Percentiles rank a stretch among this genome's conserved stretches.
phyloP scores from a whole-genome alignment of 768 basidiomycete species.

The Candolleomyces eurysporus region DNA sequence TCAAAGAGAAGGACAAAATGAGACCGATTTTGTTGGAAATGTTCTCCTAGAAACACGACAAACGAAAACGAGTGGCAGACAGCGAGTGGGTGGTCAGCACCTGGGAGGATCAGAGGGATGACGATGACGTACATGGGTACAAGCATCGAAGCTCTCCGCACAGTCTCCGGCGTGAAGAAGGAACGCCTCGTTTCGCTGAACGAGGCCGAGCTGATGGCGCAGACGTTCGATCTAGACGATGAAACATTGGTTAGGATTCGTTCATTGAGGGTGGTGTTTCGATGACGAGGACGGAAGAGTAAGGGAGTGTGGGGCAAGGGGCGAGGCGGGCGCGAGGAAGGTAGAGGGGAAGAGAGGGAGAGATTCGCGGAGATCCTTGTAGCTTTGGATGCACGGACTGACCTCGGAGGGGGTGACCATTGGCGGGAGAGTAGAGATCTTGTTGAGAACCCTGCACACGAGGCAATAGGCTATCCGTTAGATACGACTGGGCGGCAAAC shows the following conservation, averaged over 20 bases:
- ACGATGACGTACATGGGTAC: constrained; percentile 66
- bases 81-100: too few species aligned
- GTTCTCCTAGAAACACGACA: constrained; percentile 61
- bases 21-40: constrained; percentile 87
- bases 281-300: too few species aligned
- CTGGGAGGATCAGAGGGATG: not conserved
- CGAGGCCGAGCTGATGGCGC: constrained; percentile 72
- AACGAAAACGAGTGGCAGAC: too few species aligned
- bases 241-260: too few species aligned
- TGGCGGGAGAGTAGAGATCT: constrained; percentile 79
- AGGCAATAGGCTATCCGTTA: not conserved
- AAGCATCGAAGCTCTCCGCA: constrained; percentile 92
- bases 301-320: constrained; percentile 8
- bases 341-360: constrained; percentile 8
- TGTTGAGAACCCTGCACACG: constrained; percentile 63
- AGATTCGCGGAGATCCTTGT: constrained; percentile 25
- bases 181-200: constrained; percentile 87
- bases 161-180: constrained; percentile 97
- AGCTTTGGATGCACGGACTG: constrained; percentile 19
- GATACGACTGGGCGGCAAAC: not conserved
- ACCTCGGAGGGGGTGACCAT: constrained; percentile 94
- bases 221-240: constrained; percentile 78
- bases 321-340: constrained; percentile 8
- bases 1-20: constrained; percentile 92
- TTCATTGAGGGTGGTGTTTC: not conserved